A percentile compares a stretch with the other conserved stretches of the same genome.
Evolutionary conservation across 345 rosid species (phyloP).

Genomic region (Balakata baccata): DNA sequence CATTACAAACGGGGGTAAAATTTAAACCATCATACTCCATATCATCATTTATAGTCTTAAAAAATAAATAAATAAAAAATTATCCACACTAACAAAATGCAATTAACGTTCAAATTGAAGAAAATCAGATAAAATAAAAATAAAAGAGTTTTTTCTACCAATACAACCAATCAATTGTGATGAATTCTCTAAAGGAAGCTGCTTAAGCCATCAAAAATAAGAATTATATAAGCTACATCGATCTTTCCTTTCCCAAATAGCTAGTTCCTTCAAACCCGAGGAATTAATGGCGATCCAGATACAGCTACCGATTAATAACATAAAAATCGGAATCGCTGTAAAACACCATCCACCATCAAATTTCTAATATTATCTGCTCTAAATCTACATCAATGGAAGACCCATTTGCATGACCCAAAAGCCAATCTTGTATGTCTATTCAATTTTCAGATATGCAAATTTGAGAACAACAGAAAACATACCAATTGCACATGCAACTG

Average conservation of each 20-base stretch:
- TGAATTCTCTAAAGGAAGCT: not conserved
- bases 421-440: not conserved
- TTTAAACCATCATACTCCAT: not conserved
- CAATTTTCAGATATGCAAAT: not conserved
- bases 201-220: not conserved
- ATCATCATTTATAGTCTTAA: not conserved
- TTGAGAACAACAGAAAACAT: not conserved
- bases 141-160: not conserved
- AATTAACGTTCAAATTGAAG: not conserved
- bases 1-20: too few species aligned
- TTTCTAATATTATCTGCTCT: not conserved
- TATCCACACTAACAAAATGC: not conserved
- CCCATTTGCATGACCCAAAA: not conserved
- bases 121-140: not conserved
- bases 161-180: not conserved
- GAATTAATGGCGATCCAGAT: not conserved
- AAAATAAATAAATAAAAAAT: not conserved
- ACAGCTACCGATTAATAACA: constrained; percentile 1
- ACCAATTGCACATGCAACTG: not conserved
- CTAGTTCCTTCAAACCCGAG: not conserved
- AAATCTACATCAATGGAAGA: not conserved
- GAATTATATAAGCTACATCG: not conserved
- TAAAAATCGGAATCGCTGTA: not conserved
- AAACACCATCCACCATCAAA: not conserved
- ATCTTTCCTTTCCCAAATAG: not conserved